These are phyloP conservation scores for Ophiocordyceps camponoti-floridani DNA, from an alignment of 2,329 filamentous ascomycete species.

Conservation along the genomic window DNA sequence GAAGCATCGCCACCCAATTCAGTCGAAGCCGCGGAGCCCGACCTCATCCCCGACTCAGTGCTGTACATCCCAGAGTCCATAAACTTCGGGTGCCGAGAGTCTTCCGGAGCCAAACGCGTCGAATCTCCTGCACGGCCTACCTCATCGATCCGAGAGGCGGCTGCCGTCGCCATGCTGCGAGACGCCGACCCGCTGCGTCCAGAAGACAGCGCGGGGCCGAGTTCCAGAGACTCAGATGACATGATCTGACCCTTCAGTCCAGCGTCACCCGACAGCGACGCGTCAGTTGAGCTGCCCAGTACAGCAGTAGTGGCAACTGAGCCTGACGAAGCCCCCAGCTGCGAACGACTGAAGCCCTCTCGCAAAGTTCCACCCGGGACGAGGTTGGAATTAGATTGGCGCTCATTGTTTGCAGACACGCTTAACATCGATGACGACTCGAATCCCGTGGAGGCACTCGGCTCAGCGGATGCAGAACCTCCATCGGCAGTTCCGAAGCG, in stretches of 20 bases:
- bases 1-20: not conserved
- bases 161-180: not conserved
- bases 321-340: not conserved
- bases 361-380: not conserved
- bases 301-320: not conserved
- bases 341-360: not conserved
- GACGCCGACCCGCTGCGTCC: not conserved
- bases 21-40: not conserved
- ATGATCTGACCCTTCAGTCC: not conserved
- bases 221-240: not conserved
- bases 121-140: too few relatives aligned
- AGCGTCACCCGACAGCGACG: not conserved
- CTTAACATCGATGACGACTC: not conserved
- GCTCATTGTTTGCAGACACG: not conserved
- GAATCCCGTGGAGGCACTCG: not conserved
- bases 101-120: not conserved
- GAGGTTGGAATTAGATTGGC: not conserved
- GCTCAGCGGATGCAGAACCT: not conserved
- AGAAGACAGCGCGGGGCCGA: not conserved
- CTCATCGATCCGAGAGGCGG: not conserved
- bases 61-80: not conserved
- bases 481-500: not conserved
- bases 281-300: too few relatives aligned
- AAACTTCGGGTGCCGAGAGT: not conserved
- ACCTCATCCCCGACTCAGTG: not conserved